These are phyloP conservation scores for Wallacemonas sp. DNA, from an alignment of 208 protist genomes.

Conservation along the genomic window DNA sequence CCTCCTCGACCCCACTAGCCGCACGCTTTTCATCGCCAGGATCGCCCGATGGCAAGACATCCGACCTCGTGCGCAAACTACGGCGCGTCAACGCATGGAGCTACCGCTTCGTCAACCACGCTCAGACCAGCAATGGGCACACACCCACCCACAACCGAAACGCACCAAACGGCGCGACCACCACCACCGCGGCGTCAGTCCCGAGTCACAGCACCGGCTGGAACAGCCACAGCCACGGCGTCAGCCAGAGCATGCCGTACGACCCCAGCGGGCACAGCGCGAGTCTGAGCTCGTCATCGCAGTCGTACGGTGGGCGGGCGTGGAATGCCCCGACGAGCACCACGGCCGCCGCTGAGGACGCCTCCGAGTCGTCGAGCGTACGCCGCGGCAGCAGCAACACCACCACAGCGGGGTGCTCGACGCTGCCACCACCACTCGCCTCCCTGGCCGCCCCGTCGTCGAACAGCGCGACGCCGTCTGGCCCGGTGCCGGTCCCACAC, in stretches of 20 bases:
- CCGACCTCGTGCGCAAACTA: constrained; percentile 7
- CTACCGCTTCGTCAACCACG: constrained; percentile 9
- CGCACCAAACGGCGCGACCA: neutral
- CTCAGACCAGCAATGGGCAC: neutral
- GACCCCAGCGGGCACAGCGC: no score
- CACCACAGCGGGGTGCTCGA: neutral
- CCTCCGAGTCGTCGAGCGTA: no score
- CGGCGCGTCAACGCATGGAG: neutral
- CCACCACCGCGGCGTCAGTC: no score
- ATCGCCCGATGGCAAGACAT: neutral
- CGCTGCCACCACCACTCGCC: neutral
- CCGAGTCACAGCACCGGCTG: no score
- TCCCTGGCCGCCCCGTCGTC: neutral
- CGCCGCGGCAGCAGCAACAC: no score
- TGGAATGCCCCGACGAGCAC: no score
- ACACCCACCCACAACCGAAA: neutral
- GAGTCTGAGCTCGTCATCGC: no score
- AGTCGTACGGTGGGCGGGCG: no score
- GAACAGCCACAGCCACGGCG: no score
- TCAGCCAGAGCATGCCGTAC: no score
- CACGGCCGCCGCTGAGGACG: no score
- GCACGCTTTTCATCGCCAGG: no score
- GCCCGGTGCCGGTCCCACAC: neutral
- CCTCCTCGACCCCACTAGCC: neutral
- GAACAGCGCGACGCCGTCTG: neutral